These are phyloP conservation scores for Vigna unguiculata DNA, from an alignment of 306 rosid species.

Conservation along the genomic window DNA sequence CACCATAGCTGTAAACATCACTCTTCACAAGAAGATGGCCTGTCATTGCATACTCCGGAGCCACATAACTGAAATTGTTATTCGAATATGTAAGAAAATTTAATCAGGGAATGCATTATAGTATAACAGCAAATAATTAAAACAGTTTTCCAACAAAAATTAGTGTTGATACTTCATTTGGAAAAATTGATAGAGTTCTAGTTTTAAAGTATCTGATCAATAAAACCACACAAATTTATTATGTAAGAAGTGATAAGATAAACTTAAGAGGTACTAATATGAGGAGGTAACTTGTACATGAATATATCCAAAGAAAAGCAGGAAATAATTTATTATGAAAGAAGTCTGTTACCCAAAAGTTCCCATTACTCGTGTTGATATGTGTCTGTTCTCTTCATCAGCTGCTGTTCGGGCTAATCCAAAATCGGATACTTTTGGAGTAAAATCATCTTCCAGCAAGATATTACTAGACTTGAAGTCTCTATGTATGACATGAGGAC, in stretches of 20 bases:
- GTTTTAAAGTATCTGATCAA: conserved; percentile 17
- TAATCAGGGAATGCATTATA: conserved; percentile 20
- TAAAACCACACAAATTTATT: conserved; percentile 14
- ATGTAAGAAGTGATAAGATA: conserved; percentile 1
- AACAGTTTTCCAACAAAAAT: background rate
- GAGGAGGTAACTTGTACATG: background rate
- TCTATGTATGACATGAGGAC: conserved; percentile 94
- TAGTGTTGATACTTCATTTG: background rate
- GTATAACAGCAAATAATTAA: conserved; percentile 27
- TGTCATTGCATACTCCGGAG: conserved; percentile 98
- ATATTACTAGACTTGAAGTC: conserved; percentile 97
- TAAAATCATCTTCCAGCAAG: conserved; percentile 89
- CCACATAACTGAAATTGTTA: conserved; percentile 74
- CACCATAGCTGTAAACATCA: conserved; percentile 97
- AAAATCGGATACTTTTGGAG: conserved; percentile 95
- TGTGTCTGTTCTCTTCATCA: conserved; percentile 82
- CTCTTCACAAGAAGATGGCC: conserved; percentile 98
- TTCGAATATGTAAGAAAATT: conserved; percentile 37
- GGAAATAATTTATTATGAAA: too few relatives aligned
- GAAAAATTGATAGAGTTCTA: background rate
- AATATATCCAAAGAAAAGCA: background rate
- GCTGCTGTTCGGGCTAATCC: conserved; percentile 94
- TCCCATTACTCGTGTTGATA: conserved; percentile 99
- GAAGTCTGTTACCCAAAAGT: conserved; percentile 80
- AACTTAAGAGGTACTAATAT: conserved; percentile 2